A percentile compares a stretch with the other conserved stretches of the same genome.
Conservation (phyloP, 2,329 filamentous ascomycete species). For the Zymoseptoria crescenta region DNA sequence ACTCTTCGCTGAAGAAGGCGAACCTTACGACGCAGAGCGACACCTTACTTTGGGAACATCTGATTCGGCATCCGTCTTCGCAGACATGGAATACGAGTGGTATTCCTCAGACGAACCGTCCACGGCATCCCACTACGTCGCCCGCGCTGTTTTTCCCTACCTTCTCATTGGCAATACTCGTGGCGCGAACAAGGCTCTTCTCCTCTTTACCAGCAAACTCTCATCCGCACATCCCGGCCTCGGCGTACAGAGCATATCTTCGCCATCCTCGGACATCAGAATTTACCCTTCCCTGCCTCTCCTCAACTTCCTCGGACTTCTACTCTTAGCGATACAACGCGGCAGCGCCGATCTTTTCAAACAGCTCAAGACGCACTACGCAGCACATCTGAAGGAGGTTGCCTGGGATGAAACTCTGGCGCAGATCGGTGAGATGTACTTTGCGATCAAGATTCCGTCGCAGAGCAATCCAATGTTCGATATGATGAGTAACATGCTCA, state of each 20-base stretch:
- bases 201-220: constrained; percentile 64
- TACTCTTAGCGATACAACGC: constrained; percentile 76
- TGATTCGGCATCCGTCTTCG: constrained; percentile 74
- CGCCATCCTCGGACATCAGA: constrained; percentile 59
- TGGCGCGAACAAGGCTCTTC: constrained; percentile 74
- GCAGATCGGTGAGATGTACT: constrained; percentile 93
- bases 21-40: constrained; percentile 85
- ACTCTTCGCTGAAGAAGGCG: constrained; percentile 85
- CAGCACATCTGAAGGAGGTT: constrained; percentile 66
- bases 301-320: constrained; percentile 82
- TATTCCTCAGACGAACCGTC: constrained; percentile 84
- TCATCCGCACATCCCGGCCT: constrained; percentile 53
- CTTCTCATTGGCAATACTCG: constrained; percentile 84
- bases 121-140: constrained; percentile 77
- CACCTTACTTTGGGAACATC: constrained; percentile 84
- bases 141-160: constrained; percentile 82
- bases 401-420: constrained; percentile 71
- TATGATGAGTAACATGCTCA: constrained; percentile 96
- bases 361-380: constrained; percentile 76
- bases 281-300: constrained; percentile 89
- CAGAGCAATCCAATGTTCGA: constrained; percentile 92
- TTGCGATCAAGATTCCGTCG: constrained; percentile 77
- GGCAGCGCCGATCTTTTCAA: constrained; percentile 70
- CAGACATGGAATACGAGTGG: constrained; percentile 84
- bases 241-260: constrained; percentile 73